Evolutionary conservation across 2,329 filamentous ascomycete genomes (phyloP), one percentile per base, ranked within the genome.

Genomic region (Sclerotinia sclerotiorum): DNA sequence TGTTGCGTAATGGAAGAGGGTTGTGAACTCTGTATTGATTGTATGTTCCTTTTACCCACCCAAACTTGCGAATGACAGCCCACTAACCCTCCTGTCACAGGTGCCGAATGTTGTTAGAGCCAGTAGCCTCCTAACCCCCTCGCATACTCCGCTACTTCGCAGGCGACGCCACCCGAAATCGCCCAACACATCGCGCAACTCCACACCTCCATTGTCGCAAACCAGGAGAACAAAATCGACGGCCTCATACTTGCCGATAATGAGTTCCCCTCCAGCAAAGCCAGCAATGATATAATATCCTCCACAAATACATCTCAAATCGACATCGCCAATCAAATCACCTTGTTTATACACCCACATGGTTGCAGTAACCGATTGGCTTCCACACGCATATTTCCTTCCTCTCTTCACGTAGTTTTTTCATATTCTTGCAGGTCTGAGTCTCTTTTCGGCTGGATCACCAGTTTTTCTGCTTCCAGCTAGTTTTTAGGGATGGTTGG

Each of bases 1-100:
- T 85, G 83, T 76, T 85, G 82, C 73, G 79, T 83, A 67, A 81
- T 80, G 71, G 83, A 84, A 72, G 81, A 84, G 72, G 80, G 81
- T 65, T 84, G 83, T 75, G 83, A 85, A 73, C 82, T 81, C 73
- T 84, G 82, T 71, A 77, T 78, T 61, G 82, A 83, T 51, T 84
- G 82, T 76, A 72, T 58, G 75, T 74, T 74, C 24, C 46, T 39
- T 35, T 58, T 11, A 10, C 46, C 39, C 42, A 15, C 27, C 58
- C 35, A 21, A 29, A 44, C 46, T 46, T 51, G 44, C 49, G 17
- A 42, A 65, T n/a, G 48, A 54, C 19, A 24, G 39, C 10, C 46
- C 15, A 57, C 29, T 68, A 56, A 68, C 46, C 8, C 17, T 54
- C 27, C 6, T 10, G 1, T 39, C 46, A 19, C n/a, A 68, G 65